Base-by-base conservation (phyloP, 2,329 filamentous ascomycete species). In the Fusarium papillatum region DNA sequence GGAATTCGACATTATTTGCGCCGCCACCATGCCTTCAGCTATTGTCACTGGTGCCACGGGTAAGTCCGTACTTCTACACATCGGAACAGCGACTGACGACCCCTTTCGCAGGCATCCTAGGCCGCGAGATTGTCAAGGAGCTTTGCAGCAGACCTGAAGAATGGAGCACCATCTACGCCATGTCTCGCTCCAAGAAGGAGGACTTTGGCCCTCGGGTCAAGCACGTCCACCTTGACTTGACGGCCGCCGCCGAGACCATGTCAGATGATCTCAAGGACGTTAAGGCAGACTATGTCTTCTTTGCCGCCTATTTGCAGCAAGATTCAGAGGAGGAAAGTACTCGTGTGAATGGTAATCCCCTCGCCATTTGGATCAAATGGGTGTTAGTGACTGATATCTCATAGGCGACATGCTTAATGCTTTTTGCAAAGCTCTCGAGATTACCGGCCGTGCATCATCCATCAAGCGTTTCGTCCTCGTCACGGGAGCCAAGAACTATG, bases 171-270 rank as follows among this genome's bases (percentile, higher is more conserved):
- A 39, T 72, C 17, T 72, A 72, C 11, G 36, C 70, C 0, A 31
- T 72, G 14, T 72, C 70, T 0, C 69, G 69, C 0, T 72, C 70
- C 0, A 46, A 72, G 7, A 72, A 72, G 31, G 70, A 72, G 34
- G 57, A 53, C 11, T 68, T 72, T 10, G 69, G 69, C 5, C 67
- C 64, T 14, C 64, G 57, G 16, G 69, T 63, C 10, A 57, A 72
- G 10, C 70, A 72, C 2, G 31, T 39, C 29, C 70, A 72, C 2
- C 36, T 72, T 11, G 70, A 72, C 50, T 38, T 72, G 6, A 72
- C 70, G 1, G 34, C 39, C 6, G 36, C 9, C 41, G 69, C 69
- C 5, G 64, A 72, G 9, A 41, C 57, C 1, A n/a, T 72, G 16
- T 48, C 57, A 11, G 38, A 72, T 2, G 38, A 38, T 5, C 34